A percentile compares a stretch with the other conserved stretches of the same genome.
Evolutionary conservation across 2,329 filamentous ascomycete species (phyloP).

Genomic region (Akanthomyces dipterigenus): DNA sequence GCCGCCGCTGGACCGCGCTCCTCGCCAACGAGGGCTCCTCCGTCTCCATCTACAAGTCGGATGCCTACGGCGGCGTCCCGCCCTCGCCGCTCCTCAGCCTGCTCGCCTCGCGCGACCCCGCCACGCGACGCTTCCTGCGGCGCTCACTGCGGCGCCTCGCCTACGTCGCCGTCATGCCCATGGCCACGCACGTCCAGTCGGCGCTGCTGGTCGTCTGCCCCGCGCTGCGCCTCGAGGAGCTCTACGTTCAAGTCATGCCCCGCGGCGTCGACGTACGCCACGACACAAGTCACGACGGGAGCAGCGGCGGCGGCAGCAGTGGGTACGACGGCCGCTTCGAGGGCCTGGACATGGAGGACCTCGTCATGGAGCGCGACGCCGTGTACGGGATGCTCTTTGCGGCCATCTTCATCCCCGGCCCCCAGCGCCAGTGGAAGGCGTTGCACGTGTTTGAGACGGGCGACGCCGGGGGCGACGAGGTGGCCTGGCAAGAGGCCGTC

Average conservation of each 20-base stretch:
- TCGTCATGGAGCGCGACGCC: slow-evolving; percentile 49
- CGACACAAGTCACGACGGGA: slow-evolving; percentile 25
- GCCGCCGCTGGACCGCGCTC: slow-evolving; percentile 58
- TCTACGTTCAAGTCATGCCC: slow-evolving; percentile 47
- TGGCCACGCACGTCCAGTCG: slow-evolving; percentile 47
- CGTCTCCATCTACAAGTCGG: slow-evolving; percentile 54
- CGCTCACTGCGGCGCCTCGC: slow-evolving; percentile 41
- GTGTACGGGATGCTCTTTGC: slow-evolving; percentile 41
- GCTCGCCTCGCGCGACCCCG: slow-evolving; percentile 28
- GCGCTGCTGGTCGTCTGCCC: not conserved
- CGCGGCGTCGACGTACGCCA: slow-evolving; percentile 29
- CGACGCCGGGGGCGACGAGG: slow-evolving; percentile 34
- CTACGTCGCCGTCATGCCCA: slow-evolving; percentile 63
- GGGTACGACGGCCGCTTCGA: not conserved
- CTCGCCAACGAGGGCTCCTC: slow-evolving; percentile 71
- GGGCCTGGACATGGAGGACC: slow-evolving; percentile 34
- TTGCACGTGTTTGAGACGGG: slow-evolving; percentile 44
- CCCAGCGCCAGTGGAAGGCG: slow-evolving; percentile 29
- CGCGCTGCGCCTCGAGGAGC: slow-evolving; percentile 31
- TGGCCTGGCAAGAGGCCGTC: slow-evolving; percentile 40
- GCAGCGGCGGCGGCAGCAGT: not conserved
- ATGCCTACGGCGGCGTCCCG: slow-evolving; percentile 21
- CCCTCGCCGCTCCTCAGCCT: slow-evolving; percentile 37
- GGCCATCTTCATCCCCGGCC: slow-evolving; percentile 26
- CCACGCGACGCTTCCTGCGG: slow-evolving; percentile 30